Conservation (phyloP, 768 basidiomycete genomes). For the Podaxis sp. region DNA sequence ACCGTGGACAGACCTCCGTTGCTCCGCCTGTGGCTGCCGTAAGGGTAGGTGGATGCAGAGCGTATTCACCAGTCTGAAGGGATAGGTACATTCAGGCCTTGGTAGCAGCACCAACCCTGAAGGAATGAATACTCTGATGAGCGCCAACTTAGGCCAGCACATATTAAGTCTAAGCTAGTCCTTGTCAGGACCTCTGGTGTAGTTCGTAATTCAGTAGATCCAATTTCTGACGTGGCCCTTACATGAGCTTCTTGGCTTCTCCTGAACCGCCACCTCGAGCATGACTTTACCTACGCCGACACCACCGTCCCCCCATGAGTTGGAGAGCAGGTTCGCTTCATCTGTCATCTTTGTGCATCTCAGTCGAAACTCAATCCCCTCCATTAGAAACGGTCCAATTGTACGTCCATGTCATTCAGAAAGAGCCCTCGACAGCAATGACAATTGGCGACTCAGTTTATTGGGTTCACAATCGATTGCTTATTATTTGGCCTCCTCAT, state of each 20-base stretch:
- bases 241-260: neutral
- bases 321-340: neutral
- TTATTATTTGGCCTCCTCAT: slow-evolving; percentile 2
- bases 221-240: neutral
- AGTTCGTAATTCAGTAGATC: neutral
- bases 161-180: neutral
- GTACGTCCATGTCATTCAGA: neutral
- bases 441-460: neutral
- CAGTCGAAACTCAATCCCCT: neutral
- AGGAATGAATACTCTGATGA: neutral
- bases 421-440: too few species aligned
- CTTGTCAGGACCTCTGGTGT: neutral
- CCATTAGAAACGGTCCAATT: neutral
- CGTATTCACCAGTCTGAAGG: neutral
- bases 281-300: neutral
- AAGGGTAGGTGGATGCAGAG: too few species aligned
- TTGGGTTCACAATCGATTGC: neutral
- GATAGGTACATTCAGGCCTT: neutral
- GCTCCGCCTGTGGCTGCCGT: too few species aligned
- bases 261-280: neutral
- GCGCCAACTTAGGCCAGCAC: too few species aligned
- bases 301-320: neutral
- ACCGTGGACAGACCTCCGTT: too few species aligned
- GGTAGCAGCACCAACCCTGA: neutral
- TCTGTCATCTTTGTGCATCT: neutral